Evolutionary conservation across 352 stramenopile species (phyloP).

Genomic region (Phytophthora vignae): DNA sequence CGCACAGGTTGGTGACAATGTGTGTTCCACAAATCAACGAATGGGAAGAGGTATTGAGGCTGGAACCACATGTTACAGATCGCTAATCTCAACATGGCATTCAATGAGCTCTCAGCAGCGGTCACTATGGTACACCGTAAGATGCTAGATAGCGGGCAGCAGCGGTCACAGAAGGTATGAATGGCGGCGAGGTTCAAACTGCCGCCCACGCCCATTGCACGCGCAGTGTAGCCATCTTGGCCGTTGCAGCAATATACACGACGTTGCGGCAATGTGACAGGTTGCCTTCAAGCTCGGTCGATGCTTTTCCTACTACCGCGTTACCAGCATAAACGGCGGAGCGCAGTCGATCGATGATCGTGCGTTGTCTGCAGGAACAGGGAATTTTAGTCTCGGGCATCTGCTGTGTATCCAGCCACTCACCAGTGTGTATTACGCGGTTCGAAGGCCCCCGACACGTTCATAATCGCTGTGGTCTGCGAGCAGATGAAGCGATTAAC

Average conservation of each 20-base stretch:
- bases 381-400: neutral
- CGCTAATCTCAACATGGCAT: neutral
- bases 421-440: slow-evolving; percentile 15
- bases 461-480: slow-evolving; percentile 17
- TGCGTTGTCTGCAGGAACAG: neutral
- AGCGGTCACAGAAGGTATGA: no score
- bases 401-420: neutral
- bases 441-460: neutral
- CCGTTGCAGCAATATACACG: neutral
- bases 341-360: no score
- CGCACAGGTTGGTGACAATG: neutral
- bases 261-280: neutral
- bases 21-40: neutral
- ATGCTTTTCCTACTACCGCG: neutral
- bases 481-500: neutral
- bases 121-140: no score
- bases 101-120: neutral
- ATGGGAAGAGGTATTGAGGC: neutral
- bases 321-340: no score
- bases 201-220: no score
- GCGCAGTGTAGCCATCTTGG: neutral
- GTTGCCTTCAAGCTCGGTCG: neutral
- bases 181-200: no score
- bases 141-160: no score
- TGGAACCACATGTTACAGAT: neutral